Evolutionary conservation across 176 grass and related monocot genomes (phyloP), one percentile per base, ranked within the genome.

Genomic region (Raddia distichophylla): DNA sequence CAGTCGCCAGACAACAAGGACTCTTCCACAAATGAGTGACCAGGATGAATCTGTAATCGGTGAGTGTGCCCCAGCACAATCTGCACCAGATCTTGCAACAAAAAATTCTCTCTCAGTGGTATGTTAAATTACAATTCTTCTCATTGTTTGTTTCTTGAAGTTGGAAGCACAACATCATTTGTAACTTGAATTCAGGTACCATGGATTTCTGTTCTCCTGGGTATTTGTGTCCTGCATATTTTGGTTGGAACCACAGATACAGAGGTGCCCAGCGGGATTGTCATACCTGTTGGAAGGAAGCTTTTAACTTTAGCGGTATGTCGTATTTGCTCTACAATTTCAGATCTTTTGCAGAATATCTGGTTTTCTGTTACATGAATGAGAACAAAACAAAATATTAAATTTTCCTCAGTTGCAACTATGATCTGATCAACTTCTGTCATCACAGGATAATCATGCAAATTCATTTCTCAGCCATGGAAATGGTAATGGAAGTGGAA

Each of bases 91-190:
- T 79, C 59, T 68, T 50, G 55, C 37, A 40, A 94, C 82, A 5
- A 95, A 90, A 86, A 93, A 86, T 93, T 74, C 81, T 35, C 89
- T 95, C 63, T 86, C 93, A 67, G 83, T 99, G 83, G 96, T 99
- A 84, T 79, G 85, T 85, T 77, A 64, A 63, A 53, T 46, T 71
- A 48, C 44, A 19, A 84, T 54, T 8, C 44, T 14, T 22, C 81
- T 89, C 4, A 49, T 80, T 35, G 2, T 74, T 44, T 84, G 32
- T 80, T 20, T 52, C 18, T 34, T 81, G 69, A 20, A 3, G 46
- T 78, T 83, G 54, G 18, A 73, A 14, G 46, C 61, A 54, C 19
- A 66, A 53, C 73, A 74, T 5, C 10, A 13, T 49, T 79, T 70
- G 18, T 54, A 8, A 58, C 45, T 74, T 59, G 60, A 59, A 86